Evolutionary conservation across 345 rosid species (phyloP), one percentile per base, ranked within the genome.

Genomic region (Passiflora organensis): DNA sequence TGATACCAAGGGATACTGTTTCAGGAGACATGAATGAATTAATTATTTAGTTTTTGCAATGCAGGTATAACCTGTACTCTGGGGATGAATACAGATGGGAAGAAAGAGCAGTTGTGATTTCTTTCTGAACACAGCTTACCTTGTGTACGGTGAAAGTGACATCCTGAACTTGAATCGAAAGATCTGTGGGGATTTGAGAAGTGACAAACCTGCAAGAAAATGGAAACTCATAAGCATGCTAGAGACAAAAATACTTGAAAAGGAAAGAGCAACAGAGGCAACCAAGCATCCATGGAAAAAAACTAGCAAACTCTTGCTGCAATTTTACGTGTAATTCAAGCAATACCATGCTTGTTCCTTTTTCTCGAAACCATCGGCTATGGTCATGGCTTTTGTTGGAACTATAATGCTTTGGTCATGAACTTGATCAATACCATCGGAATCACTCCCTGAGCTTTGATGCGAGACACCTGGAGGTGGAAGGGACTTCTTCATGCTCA

Each of bases 1-100:
- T 19, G 96, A 81, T 74, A 81, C 72, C 87, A 83, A 63, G 48
- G 90, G 95, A 73, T 73, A 82, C 95, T 91, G 89, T 63, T 66
- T 23, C 70, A 66, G 55, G 42, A 56, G 44, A 56, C 60, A 51
- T 28, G 58, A 34, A 15, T 44, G 43, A 28, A 46, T 59, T 13
- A 56, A 6, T 52, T n/a, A n/a, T n/a, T n/a, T n/a, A n/a, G n/a
- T n/a, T n/a, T n/a, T n/a, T n/a, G n/a, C n/a, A n/a, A n/a, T n/a
- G n/a, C n/a, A n/a, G n/a, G n/a, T n/a, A n/a, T n/a, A n/a, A n/a
- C n/a, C n/a, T n/a, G n/a, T n/a, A n/a, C n/a, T n/a, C n/a, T n/a
- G n/a, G n/a, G n/a, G n/a, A n/a, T n/a, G n/a, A n/a, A n/a, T n/a
- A n/a, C n/a, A n/a, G n/a, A n/a, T n/a, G n/a, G n/a, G n/a, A n/a